Evolutionary conservation across 768 basidiomycete species (phyloP), one percentile per base, ranked within the genome.

Genomic region (Mycena amicta): DNA sequence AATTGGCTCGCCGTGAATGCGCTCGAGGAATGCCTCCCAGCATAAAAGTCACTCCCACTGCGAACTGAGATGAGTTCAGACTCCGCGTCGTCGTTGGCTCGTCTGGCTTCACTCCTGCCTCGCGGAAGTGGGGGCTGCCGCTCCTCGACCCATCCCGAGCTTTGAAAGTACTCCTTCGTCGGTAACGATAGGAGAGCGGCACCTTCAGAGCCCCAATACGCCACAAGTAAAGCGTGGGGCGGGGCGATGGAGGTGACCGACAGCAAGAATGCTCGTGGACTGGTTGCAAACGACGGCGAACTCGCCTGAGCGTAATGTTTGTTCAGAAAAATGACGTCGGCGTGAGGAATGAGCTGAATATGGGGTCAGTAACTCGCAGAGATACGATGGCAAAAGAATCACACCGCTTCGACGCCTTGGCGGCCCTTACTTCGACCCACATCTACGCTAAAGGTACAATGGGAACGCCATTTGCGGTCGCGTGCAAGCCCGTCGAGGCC

Each of bases 151-250:
- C 92, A 93, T 1, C 88, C 86, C 0, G 90, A 91, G 63, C 86
- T 87, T 62, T 94, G 92, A 68, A 92, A 90, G 71, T 93, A 94
- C 65, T 94, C 92, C 63, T 83, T 82, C 0, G 92, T 93, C 0
- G 92, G 92, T 5, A 93, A 72, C 16, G 89, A 91, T 53, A 93
- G 80, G 3, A 90, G 86, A 0, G 92, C 92, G 1, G 88, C 89
- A 12, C 92, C 92, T 49, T 90, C 88, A 23, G 79, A 76, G 5
- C 91, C 91, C 82, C 92, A 93, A 66, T 93, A 78, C 2, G 87
- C 90, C 25, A 94, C 81, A n/a, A 93, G 85, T 0, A 94, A 77
- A 0, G 91, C 86, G 65, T 93, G 92, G 0, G 87, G 79, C 2
- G 90, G 80, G 0, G 85, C 90, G 30, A 82, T 80, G 12, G 84